A percentile compares a stretch with the other conserved stretches of the same genome.
Conservation (phyloP, 805 yeast genomes). For the Pichia cephalocereana region DNA sequence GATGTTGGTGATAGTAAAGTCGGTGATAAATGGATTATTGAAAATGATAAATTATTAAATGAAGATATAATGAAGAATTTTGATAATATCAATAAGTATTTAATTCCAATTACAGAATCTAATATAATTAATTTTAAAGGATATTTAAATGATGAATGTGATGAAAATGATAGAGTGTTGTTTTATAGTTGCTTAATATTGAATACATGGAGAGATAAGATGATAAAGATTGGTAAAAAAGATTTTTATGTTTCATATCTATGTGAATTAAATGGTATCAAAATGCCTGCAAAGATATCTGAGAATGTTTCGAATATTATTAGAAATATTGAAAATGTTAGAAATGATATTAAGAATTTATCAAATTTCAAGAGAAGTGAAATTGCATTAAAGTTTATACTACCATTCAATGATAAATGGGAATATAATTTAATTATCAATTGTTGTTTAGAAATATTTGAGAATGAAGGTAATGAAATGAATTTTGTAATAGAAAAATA, state of each 20-base stretch:
- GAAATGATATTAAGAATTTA: conserved; percentile 10
- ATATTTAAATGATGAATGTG: conserved; percentile 3
- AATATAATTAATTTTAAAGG: background rate
- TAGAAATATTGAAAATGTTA: conserved; percentile 22
- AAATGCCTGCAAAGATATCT: conserved; percentile 49
- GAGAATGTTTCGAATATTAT: conserved; percentile 41
- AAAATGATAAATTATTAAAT: conserved; percentile 4
- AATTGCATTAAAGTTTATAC: conserved; percentile 47
- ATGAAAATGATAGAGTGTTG: conserved; percentile 16
- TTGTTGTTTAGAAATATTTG: conserved; percentile 14
- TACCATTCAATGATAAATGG: conserved; percentile 46
- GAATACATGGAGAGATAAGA: conserved; percentile 36
- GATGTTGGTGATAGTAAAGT: conserved; percentile 26
- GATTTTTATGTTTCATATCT: conserved; percentile 34
- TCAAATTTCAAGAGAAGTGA: conserved; percentile 39
- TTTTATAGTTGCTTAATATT: conserved; percentile 45
- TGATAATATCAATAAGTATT: conserved; percentile 13
- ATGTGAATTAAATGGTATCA: conserved; percentile 61
- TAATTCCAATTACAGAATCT: conserved; percentile 14
- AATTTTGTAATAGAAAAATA: conserved; percentile 22
- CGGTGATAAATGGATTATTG: conserved; percentile 13
- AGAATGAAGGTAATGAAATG: conserved; percentile 7
- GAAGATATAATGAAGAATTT: conserved; percentile 13
- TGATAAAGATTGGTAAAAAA: conserved; percentile 22
- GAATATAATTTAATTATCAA: conserved; percentile 27